Percentiles rank a stretch among this genome's conserved stretches.
These are phyloP conservation scores for Holtermannia corniformis DNA, from an alignment of 768 basidiomycete genomes.

Conservation along the genomic window DNA sequence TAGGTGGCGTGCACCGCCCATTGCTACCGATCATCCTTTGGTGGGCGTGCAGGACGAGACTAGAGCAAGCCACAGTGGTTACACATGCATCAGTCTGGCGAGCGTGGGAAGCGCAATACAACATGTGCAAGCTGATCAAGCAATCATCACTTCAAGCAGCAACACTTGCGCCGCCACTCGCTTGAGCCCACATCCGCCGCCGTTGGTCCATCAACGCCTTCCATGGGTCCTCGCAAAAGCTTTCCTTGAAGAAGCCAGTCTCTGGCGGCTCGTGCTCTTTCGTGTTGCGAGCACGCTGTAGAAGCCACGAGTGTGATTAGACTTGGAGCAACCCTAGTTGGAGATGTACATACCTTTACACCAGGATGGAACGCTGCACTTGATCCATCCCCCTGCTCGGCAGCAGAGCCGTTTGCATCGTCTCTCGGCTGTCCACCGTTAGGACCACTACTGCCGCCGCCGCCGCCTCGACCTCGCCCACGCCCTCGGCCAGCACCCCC, in stretches of 20 bases:
- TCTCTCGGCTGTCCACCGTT: too few species aligned
- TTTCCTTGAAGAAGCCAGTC: conserved; percentile 20
- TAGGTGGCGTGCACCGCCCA: too few species aligned
- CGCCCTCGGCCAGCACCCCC: neutral
- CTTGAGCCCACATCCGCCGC: too few species aligned
- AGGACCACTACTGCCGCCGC: neutral
- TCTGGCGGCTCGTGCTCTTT: neutral
- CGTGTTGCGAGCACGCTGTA: neutral
- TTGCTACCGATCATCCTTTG: too few species aligned
- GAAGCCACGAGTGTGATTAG: neutral
- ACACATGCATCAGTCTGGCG: too few species aligned
- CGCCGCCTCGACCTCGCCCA: conserved; percentile 5
- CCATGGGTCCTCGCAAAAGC: conserved; percentile 28
- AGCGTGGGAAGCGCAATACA: too few species aligned
- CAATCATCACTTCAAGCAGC: too few species aligned
- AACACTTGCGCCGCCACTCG: too few species aligned
- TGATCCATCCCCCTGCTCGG: neutral
- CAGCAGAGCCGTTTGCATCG: too few species aligned
- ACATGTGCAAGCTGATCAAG: too few species aligned
- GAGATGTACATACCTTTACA: conserved; percentile 7
- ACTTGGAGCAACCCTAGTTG: neutral
- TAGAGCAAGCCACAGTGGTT: too few species aligned
- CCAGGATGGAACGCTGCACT: conserved; percentile 4
- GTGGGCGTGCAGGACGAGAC: too few species aligned
- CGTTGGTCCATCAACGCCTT: conserved; percentile 9